Conservation (phyloP, 352 stramenopile genomes). For the Blastocystis sp. region DNA sequence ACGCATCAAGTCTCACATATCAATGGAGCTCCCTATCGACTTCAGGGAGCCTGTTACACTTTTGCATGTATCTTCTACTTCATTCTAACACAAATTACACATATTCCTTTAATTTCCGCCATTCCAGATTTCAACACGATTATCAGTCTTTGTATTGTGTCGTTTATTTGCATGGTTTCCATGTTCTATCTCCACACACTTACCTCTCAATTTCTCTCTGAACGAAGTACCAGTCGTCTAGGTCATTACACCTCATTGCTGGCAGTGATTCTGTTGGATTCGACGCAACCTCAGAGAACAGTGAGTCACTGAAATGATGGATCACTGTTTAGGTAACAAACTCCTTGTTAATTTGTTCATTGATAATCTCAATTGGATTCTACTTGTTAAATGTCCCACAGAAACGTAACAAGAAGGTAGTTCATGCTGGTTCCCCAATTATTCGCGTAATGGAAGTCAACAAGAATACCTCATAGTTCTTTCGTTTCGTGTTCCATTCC, state of each 20-base stretch:
- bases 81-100: not conserved
- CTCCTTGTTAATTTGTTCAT: not conserved
- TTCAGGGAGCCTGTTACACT: not conserved
- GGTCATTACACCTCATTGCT: not conserved
- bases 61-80: not conserved
- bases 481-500: slow-evolving; percentile 11
- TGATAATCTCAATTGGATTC: slow-evolving; percentile 23
- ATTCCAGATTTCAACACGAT: not conserved
- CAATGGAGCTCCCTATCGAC: not conserved
- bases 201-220: not conserved
- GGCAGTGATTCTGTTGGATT: not conserved
- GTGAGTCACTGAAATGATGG: not conserved
- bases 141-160: not conserved
- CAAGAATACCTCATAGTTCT: not conserved
- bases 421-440: not conserved
- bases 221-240: not conserved
- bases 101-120: not conserved
- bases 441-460: not conserved
- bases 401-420: not conserved
- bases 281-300: not conserved
- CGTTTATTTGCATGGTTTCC: slow-evolving; percentile 20
- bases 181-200: slow-evolving; percentile 28
- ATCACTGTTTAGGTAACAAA: not conserved
- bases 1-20: slow-evolving; percentile 18
- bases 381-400: not conserved